Percentiles rank a stretch among this genome's conserved stretches.
These are phyloP conservation scores for Plasmodium cynomolgi DNA, from an alignment of 169 alveolate genomes.

Conservation along the genomic window DNA sequence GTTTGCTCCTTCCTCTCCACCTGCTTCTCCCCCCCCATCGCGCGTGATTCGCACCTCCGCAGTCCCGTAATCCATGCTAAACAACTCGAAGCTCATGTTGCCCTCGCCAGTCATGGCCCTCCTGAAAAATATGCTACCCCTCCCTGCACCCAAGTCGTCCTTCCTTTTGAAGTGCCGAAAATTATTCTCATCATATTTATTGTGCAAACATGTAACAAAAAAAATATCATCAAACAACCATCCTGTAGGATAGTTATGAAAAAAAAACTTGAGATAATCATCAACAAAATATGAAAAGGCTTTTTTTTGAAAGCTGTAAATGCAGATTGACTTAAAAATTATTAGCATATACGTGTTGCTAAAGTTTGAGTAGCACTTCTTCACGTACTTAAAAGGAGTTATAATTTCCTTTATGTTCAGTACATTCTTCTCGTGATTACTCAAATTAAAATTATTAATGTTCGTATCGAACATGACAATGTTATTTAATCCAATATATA, in stretches of 20 bases:
- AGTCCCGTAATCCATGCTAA: constrained; percentile 30
- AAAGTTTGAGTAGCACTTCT: constrained; percentile 57
- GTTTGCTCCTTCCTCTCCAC: neutral
- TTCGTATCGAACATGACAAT: constrained; percentile 46
- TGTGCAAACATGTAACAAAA: constrained; percentile 67
- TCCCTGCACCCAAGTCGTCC: neutral
- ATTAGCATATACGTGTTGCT: constrained; percentile 44
- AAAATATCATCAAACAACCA: constrained; percentile 57
- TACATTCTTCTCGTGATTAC: constrained; percentile 47
- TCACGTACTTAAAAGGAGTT: constrained; percentile 73
- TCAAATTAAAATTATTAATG: constrained; percentile 41
- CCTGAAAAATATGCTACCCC: neutral
- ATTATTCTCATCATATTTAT: constrained; percentile 66
- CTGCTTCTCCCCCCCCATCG: neutral
- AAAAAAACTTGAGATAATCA: constrained; percentile 44
- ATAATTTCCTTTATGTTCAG: constrained; percentile 37
- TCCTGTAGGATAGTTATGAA: constrained; percentile 73
- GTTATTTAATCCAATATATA: constrained; percentile 66
- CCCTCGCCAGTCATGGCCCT: neutral
- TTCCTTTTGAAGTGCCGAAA: constrained; percentile 56
- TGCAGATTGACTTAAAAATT: constrained; percentile 40
- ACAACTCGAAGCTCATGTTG: constrained; percentile 3
- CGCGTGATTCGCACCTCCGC: neutral
- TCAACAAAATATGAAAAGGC: constrained; percentile 69
- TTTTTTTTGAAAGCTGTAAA: constrained; percentile 48